Conservation (phyloP, 176 grass and related monocot genomes). For the Zoysia japonica region DNA sequence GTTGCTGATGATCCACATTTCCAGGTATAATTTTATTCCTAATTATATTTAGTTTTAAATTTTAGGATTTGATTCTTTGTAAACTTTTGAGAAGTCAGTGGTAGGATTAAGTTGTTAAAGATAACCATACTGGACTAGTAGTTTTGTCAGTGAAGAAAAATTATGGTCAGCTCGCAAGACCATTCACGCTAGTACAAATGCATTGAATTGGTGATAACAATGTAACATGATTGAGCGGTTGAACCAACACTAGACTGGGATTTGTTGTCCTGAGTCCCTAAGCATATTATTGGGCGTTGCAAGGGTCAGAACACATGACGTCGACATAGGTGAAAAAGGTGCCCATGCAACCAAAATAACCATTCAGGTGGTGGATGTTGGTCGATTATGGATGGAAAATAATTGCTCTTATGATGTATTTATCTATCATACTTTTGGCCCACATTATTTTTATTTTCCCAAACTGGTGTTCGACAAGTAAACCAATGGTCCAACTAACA, state of each 20-base stretch:
- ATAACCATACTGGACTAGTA: not conserved
- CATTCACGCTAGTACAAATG: not conserved
- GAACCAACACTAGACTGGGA: not conserved
- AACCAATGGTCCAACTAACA: not conserved
- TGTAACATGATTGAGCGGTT: not conserved
- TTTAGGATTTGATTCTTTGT: slow-evolving; percentile 11
- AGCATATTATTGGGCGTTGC: not conserved
- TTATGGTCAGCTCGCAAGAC: not conserved
- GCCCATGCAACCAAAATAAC: not conserved
- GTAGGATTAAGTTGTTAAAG: not conserved
- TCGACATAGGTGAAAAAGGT: not conserved
- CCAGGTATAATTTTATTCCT: slow-evolving; percentile 52
- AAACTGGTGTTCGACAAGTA: not conserved
- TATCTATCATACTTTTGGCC: not conserved
- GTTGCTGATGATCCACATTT: slow-evolving; percentile 99
- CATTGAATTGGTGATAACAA: not conserved
- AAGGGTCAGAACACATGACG: not conserved
- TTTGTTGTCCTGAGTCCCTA: not conserved
- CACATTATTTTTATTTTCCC: slow-evolving; percentile 5
- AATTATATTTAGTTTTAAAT: not conserved
- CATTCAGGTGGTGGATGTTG: not conserved
- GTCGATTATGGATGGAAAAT: slow-evolving; percentile 2
- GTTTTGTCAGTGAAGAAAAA: not conserved
- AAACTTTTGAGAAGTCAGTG: not conserved
- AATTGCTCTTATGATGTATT: not conserved